Base-by-base conservation (phyloP, 129 eudicot species). In the Saposhnikovia divaricata region DNA sequence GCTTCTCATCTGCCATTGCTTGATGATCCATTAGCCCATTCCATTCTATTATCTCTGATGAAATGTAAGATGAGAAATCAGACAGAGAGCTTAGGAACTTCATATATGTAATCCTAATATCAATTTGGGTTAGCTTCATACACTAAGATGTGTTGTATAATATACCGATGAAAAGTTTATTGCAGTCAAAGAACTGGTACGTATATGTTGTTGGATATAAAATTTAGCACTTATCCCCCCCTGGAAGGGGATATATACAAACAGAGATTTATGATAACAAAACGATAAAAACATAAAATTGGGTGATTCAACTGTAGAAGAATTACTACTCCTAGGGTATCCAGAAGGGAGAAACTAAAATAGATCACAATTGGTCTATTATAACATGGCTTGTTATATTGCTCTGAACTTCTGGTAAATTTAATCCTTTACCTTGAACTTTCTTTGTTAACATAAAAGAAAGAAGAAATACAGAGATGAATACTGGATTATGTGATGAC, bases 181-280 rank as follows among this genome's bases (percentile, higher is more conserved):
- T 84, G 99, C 99, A 25, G 99, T 95, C 57, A 95, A 95, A 85
- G 99, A 95, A 85, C 84, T 95, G 93, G 98, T 93, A 85, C 40
- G 87, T 72, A 40, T 34, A 75, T 44, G 37, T 23, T 57, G 28
- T 28, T 21, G 65, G 12, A 57, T 14, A 4, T 50, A 50, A 4
- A 16, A 50, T 50, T 50, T 47, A 2, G 51, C 50, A 0, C 4
- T 21, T 7, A 6, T 23, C 57, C 57, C 48, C 48, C 48, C 57
- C 57, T 23, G 23, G 48, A 13, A 45, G 48, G 2, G 48, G 6
- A 43, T 45, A 43, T 43, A 45, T 45, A 45, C 48, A 13, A 45
- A 9, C 48, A 45, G 10, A 45, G 48, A 45, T 10, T 45, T 9
- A 45, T 45, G 48, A 45, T 45, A 45, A 45, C 2, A 10, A 45